These are phyloP conservation scores for Acer negundo DNA, from an alignment of 345 rosid species.

Conservation along the genomic window DNA sequence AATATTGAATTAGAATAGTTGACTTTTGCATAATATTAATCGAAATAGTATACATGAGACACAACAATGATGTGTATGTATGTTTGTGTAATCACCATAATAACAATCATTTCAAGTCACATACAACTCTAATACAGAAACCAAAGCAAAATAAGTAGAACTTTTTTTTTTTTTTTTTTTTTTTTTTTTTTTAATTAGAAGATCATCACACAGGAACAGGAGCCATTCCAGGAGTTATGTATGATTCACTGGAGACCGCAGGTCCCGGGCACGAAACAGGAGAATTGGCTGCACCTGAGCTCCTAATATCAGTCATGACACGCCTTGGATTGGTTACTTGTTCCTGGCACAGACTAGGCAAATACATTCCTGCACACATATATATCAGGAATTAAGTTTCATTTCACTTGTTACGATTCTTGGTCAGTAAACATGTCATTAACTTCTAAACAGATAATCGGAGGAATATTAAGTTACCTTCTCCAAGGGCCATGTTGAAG, in stretches of 20 bases:
- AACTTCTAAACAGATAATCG: too few species aligned
- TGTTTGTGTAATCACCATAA: not conserved
- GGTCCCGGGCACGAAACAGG: not conserved
- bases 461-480: slow-evolving; percentile 21
- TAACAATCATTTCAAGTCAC: not conserved
- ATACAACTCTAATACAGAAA: not conserved
- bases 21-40: not conserved
- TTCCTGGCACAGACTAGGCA: slow-evolving; percentile 11
- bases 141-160: not conserved
- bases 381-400: not conserved
- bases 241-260: not conserved
- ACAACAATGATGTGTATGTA: not conserved
- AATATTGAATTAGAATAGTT: not conserved
- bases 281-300: not conserved
- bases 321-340: slow-evolving; percentile 12
- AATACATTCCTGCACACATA: slow-evolving; percentile 6
- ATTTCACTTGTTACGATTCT: too few species aligned
- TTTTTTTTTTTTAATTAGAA: not conserved
- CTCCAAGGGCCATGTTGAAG: slow-evolving; percentile 36
- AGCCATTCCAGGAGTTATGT: not conserved
- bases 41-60: not conserved
- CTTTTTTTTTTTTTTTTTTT: not conserved
- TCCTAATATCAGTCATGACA: not conserved
- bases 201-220: not conserved
- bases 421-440: too few species aligned